A percentile compares a stretch with the other conserved stretches of the same genome.
phyloP scores from a whole-genome alignment of 2,329 filamentous ascomycete genomes.

The Diaporthe helianthi region DNA sequence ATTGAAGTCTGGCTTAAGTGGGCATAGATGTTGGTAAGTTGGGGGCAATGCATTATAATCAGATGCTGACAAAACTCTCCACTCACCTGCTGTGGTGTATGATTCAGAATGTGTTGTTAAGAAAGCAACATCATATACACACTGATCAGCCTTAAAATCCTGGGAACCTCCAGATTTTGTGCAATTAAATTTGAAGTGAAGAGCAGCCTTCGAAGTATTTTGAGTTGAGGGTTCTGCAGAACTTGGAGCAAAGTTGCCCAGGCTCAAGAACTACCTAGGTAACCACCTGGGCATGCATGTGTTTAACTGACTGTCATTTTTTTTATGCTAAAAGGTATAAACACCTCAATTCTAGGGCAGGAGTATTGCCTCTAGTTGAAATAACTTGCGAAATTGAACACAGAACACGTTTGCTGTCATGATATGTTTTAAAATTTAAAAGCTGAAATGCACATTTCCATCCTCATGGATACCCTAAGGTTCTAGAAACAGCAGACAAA shows the following conservation, averaged over 20 bases:
- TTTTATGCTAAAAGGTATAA: not conserved
- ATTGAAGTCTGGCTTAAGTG: not conserved
- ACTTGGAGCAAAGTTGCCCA: not conserved
- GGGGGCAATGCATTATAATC: no score
- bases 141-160: not conserved
- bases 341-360: not conserved
- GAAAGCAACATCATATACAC: not conserved
- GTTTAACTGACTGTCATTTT: not conserved
- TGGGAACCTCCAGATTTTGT: not conserved
- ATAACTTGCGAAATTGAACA: not conserved
- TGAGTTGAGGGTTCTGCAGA: not conserved
- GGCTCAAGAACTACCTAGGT: not conserved
- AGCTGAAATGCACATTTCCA: no score
- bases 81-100: not conserved
- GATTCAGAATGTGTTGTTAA: not conserved
- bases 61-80: not conserved
- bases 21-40: not conserved
- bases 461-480: no score
- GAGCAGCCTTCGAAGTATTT: not conserved
- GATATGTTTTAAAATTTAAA: rapidly evolving
- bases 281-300: not conserved
- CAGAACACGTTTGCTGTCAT: not conserved
- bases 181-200: not conserved
- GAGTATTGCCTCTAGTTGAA: not conserved
- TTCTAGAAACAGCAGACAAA: no score